Conservation (phyloP, 2,329 filamentous ascomycete genomes). For the Dothideomycetidae sp. region DNA sequence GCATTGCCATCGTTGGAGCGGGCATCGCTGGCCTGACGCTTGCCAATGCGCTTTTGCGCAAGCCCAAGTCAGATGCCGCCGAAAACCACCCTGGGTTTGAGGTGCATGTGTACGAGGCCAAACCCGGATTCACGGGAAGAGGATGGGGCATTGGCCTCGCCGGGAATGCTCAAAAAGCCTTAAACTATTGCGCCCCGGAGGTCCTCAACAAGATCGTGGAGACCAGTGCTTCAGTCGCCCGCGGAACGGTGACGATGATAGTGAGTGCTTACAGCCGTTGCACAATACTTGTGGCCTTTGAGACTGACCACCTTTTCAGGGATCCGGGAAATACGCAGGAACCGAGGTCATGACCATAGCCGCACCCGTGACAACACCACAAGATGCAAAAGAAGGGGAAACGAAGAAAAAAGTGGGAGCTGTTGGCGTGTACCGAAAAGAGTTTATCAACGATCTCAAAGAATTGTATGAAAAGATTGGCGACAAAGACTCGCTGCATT, state of each 20-base stretch:
- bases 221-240: neutral
- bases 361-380: no score
- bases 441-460: no score
- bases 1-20: slow-evolving; percentile 27
- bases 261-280: neutral
- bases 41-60: slow-evolving; percentile 32
- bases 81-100: neutral
- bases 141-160: neutral
- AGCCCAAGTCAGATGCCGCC: neutral
- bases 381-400: neutral
- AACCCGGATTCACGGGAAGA: neutral
- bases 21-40: slow-evolving; percentile 31
- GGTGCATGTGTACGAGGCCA: neutral
- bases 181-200: neutral
- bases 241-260: neutral
- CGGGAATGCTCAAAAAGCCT: neutral
- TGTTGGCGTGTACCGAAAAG: neutral
- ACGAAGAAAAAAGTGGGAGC: neutral
- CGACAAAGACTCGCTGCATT: neutral
- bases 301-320: neutral
- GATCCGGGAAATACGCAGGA: neutral
- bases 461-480: neutral
- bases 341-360: neutral
- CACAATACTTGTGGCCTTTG: no score
- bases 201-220: neutral